Conservation (phyloP, 306 rosid species). For the Bauhinia variegata region DNA sequence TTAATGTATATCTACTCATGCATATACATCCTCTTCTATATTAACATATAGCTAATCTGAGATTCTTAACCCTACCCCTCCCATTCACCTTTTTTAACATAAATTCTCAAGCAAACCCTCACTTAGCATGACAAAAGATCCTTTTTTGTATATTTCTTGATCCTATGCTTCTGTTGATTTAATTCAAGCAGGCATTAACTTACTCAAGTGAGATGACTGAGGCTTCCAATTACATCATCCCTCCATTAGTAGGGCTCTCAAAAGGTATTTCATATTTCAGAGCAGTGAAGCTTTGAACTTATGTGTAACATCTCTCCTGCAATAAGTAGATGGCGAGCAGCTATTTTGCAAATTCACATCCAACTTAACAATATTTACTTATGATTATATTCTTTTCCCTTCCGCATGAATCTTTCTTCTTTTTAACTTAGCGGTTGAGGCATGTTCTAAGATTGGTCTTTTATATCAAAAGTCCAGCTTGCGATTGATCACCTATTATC, state of each 20-base stretch:
- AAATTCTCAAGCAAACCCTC: too few species aligned
- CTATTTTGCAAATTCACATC: slow-evolving; percentile 28
- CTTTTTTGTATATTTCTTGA: slow-evolving; percentile 36
- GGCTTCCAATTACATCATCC: slow-evolving; percentile 53
- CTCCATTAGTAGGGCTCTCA: slow-evolving; percentile 61
- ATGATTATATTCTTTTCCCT: slow-evolving; percentile 17
- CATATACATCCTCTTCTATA: background rate
- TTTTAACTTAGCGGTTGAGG: background rate
- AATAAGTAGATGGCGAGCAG: slow-evolving; percentile 15
- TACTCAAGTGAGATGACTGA: slow-evolving; percentile 44
- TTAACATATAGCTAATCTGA: background rate
- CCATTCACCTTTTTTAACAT: background rate
- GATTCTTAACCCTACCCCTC: too few species aligned
- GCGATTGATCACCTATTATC: slow-evolving; percentile 15
- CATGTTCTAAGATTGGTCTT: slow-evolving; percentile 10
- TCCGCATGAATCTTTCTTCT: background rate
- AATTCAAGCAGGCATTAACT: slow-evolving; percentile 67
- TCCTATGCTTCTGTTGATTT: slow-evolving; percentile 43
- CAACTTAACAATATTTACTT: slow-evolving; percentile 1
- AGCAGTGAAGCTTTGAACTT: background rate
- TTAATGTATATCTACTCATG: background rate
- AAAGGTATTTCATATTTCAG: background rate
- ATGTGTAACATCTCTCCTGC: background rate
- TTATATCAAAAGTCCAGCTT: slow-evolving; percentile 21
- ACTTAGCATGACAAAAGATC: background rate